Conservation (phyloP, 257 asterid genomes). For the Solanum piurae region DNA sequence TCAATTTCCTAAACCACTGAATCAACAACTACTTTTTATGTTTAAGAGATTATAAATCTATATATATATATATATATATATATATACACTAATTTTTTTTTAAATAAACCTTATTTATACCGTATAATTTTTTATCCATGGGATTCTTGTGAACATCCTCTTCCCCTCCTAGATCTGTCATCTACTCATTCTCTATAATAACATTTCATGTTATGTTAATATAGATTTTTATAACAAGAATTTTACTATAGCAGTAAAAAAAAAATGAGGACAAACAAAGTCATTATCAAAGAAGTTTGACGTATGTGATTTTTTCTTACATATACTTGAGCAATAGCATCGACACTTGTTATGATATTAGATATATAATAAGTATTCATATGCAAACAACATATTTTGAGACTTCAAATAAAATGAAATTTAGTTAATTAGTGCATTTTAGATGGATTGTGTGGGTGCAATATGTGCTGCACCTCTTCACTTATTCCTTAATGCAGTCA, state of each 20-base stretch:
- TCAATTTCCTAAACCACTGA: neutral
- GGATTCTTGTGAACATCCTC: neutral
- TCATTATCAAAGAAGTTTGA: neutral
- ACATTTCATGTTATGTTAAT: neutral
- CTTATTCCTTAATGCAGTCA: neutral
- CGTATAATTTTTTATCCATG: neutral
- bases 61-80: too few relatives aligned
- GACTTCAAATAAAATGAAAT: neutral
- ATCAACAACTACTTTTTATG: neutral
- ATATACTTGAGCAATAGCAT: neutral
- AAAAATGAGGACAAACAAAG: neutral
- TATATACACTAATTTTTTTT: too few relatives aligned
- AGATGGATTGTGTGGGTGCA: neutral
- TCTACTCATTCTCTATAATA: too few relatives aligned
- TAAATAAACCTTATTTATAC: neutral
- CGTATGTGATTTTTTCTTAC: neutral
- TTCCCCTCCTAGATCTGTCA: neutral
- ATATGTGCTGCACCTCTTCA: neutral
- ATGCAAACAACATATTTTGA: neutral
- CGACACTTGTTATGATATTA: neutral
- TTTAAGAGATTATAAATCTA: neutral
- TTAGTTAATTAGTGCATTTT: neutral
- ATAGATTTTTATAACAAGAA: too few relatives aligned
- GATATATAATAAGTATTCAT: neutral
- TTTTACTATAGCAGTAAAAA: too few relatives aligned